Evolutionary conservation across 2,329 filamentous ascomycete species (phyloP), one percentile per base, ranked within the genome.

Genomic region (Diplodia scrobiculata): DNA sequence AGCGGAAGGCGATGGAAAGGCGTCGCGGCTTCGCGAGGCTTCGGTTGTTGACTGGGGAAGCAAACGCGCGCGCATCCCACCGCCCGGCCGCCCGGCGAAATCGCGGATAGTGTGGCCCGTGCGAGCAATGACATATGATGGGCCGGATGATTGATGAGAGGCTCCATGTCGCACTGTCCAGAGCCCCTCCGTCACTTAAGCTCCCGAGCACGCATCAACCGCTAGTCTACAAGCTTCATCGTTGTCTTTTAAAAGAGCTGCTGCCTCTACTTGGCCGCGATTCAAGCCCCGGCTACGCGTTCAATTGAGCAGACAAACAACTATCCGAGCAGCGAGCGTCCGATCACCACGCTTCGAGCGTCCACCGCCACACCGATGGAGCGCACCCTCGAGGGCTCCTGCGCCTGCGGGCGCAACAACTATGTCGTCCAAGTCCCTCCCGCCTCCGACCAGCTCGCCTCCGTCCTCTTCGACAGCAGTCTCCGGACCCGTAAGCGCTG

Each of bases 401-500:
- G 93, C 80, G 88, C 89, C 63, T 97, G 93, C 77, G 92, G 92
- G 66, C 87, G 93, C 68, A 96, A 95, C 74, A 84, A 88, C 74
- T 97, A 96, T 79, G 83, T 87, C 67, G 87, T 97, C 70, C 79
- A 86, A 53, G 83, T 94, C 27, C 92, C 92, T 1, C 76, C 81
- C 21, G 78, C 83, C 71, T 80, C 84, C 48, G 78, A 80, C 47
- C 80, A 86, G 38, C 79, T 84, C 60, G 87, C 88, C 17, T 84
- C 87, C 70, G 86, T 96, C 25, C 85, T 92, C 68, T 95, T 96
- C 75, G 89, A 92, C 77, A 87, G 88, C 45, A 85, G 86, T 67
- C 81, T 83, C 66, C 81, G 83, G 47, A 90, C 91, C 72, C 87
- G 92, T 96, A 86, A 79, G 91, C 85, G 50, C 17, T 59, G 51